These are phyloP conservation scores for Prunella vulgaris DNA, from an alignment of 257 asterid genomes.

Conservation along the genomic window DNA sequence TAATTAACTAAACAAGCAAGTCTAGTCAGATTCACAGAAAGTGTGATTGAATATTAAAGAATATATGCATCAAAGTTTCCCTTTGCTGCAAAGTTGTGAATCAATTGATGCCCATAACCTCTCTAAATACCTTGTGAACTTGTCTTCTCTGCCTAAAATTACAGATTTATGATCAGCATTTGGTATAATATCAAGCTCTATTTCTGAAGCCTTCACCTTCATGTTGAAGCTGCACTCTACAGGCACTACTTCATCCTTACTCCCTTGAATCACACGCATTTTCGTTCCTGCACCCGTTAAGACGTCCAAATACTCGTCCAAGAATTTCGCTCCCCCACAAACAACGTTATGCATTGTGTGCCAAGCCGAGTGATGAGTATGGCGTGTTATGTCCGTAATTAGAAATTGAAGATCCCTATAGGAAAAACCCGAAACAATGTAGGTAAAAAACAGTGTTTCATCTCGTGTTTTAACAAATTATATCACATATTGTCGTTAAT, in stretches of 20 bases:
- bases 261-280: conserved; percentile 54
- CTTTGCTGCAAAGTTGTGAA: not conserved
- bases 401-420: conserved; percentile 49
- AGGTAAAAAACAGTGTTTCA: not conserved
- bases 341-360: conserved; percentile 79
- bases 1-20: too few species aligned
- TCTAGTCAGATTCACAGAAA: not conserved
- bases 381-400: conserved; percentile 46
- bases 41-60: not conserved
- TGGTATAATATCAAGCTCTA: conserved; percentile 38
- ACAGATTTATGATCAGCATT: conserved; percentile 55
- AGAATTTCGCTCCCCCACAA: conserved; percentile 63
- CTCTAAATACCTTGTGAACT: conserved; percentile 41
- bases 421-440: not conserved
- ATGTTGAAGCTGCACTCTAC: conserved; percentile 52
- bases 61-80: not conserved
- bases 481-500: too few species aligned
- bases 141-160: conserved; percentile 44
- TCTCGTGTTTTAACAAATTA: too few species aligned
- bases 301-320: conserved; percentile 54
- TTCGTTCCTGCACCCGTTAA: conserved; percentile 36
- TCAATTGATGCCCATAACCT: conserved; percentile 42
- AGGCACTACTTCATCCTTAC: conserved; percentile 60
- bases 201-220: conserved; percentile 47
- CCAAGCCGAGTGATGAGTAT: conserved; percentile 91